Percentiles rank a stretch among this genome's conserved stretches.
Conservation (phyloP, 2,329 filamentous ascomycete genomes). For the Kalaharituber pfeilii region DNA sequence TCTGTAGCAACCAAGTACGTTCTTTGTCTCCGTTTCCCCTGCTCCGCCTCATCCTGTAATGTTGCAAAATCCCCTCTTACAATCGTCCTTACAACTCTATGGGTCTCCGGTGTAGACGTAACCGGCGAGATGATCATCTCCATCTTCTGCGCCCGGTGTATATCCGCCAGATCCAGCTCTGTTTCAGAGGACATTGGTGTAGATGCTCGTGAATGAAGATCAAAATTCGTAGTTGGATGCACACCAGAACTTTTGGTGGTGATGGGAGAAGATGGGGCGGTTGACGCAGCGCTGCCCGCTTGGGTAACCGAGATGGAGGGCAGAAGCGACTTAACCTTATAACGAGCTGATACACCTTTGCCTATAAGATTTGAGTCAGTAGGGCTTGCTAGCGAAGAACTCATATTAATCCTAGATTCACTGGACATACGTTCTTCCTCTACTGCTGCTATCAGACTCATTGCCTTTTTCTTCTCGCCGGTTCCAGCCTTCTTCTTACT, state of each 20-base stretch:
- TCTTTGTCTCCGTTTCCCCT: conserved; percentile 58
- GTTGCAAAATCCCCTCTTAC: conserved; percentile 70
- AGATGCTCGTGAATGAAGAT: conserved; percentile 40
- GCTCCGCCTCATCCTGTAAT: conserved; percentile 60
- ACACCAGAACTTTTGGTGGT: conserved; percentile 30
- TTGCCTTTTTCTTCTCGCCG: conserved; percentile 29
- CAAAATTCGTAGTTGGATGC: conserved; percentile 73
- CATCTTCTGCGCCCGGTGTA: conserved; percentile 74
- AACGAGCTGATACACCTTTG: conserved; percentile 20
- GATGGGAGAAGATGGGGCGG: conserved; percentile 14
- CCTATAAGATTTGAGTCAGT: conserved; percentile 13
- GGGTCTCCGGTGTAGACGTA: conserved; percentile 53
- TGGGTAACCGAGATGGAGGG: conserved; percentile 16
- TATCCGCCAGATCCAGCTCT: conserved; percentile 66
- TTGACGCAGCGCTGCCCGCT: neutral
- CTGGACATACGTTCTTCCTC: conserved; percentile 55
- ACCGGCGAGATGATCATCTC: conserved; percentile 65
- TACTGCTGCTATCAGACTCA: conserved; percentile 52
- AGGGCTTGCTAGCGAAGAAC: no score
- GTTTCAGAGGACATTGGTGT: conserved; percentile 66
- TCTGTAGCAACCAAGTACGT: conserved; percentile 96
- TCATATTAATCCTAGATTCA: conserved; percentile 1
- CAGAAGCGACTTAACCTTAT: conserved; percentile 20
- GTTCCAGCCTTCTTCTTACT: conserved; percentile 25
- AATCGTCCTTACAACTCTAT: conserved; percentile 75